Percentiles rank a stretch among this genome's conserved stretches.
These are phyloP conservation scores for Myriosclerotinia scirpicola DNA, from an alignment of 2,329 filamentous ascomycete species.

Conservation along the genomic window DNA sequence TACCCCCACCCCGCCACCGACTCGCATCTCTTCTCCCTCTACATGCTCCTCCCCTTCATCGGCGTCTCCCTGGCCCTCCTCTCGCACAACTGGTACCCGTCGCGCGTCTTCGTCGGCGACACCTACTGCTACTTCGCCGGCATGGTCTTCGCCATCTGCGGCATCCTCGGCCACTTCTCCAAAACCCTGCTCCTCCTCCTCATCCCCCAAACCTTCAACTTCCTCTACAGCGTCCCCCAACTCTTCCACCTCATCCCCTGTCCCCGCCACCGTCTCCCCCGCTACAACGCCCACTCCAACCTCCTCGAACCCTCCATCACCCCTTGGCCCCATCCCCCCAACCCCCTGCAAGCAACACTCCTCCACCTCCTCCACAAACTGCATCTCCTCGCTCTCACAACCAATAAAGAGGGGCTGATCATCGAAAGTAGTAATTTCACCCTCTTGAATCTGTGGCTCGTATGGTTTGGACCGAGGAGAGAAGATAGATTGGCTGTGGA, in stretches of 20 bases:
- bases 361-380: constrained; percentile 70
- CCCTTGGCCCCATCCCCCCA: constrained; percentile 72
- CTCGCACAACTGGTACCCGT: constrained; percentile 93
- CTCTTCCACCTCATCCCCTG: constrained; percentile 88
- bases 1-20: constrained; percentile 93
- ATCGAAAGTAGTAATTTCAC: constrained; percentile 87
- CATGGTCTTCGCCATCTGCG: constrained; percentile 97
- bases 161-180: constrained; percentile 95
- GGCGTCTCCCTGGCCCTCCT: constrained; percentile 86
- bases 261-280: constrained; percentile 86
- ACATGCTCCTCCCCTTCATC: constrained; percentile 89
- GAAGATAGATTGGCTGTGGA: constrained; percentile 82
- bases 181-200: constrained; percentile 92
- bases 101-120: constrained; percentile 93
- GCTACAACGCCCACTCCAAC: constrained; percentile 81
- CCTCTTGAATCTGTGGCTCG: constrained; percentile 91
- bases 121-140: constrained; percentile 99
- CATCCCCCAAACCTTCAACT: constrained; percentile 94
- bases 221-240: constrained; percentile 88
- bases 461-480: constrained; percentile 88
- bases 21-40: constrained; percentile 93
- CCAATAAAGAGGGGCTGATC: constrained; percentile 68
- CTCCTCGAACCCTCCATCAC: constrained; percentile 85
- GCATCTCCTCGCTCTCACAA: constrained; percentile 65
- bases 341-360: constrained; percentile 57